Percentiles rank a stretch among this genome's conserved stretches.
Evolutionary conservation across 192 early-diverging fungal species (phyloP).

Genomic region (Coemansia sp.): DNA sequence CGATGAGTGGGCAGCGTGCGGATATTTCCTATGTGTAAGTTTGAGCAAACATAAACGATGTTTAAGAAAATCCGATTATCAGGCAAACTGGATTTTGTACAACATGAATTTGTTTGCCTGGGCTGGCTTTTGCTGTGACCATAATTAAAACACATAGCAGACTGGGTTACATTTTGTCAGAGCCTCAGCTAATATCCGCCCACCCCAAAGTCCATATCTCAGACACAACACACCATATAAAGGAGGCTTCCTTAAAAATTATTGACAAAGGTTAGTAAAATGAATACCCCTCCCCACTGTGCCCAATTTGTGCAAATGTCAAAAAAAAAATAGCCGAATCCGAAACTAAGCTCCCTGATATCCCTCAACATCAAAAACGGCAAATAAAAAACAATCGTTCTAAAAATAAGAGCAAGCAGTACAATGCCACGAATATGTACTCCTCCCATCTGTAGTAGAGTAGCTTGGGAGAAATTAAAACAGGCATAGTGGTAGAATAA

Average conservation of each 20-base stretch:
- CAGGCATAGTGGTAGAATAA: not conserved
- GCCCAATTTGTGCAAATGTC: not conserved
- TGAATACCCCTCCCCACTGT: not conserved
- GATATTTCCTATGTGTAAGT: too few relatives aligned
- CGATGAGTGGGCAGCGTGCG: too few relatives aligned
- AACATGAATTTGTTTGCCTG: too few relatives aligned
- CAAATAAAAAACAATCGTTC: not conserved
- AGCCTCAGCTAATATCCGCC: too few relatives aligned
- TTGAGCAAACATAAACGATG: too few relatives aligned
- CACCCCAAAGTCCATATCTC: not conserved
- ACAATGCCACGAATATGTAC: not conserved
- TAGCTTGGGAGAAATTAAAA: not conserved
- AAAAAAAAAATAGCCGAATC: not conserved
- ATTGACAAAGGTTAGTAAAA: not conserved
- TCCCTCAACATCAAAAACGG: not conserved
- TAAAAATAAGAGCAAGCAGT: too few relatives aligned
- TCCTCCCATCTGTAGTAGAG: not conserved
- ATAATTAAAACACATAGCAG: too few relatives aligned
- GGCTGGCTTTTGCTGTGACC: too few relatives aligned
- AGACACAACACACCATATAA: not conserved
- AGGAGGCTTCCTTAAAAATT: not conserved
- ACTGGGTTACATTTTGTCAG: too few relatives aligned
- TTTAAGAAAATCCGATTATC: too few relatives aligned
- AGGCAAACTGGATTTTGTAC: too few relatives aligned
- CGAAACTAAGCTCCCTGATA: not conserved